phyloP scores from a whole-genome alignment of 2,329 filamentous ascomycete species.

The Stagonosporopsis vannaccii region DNA sequence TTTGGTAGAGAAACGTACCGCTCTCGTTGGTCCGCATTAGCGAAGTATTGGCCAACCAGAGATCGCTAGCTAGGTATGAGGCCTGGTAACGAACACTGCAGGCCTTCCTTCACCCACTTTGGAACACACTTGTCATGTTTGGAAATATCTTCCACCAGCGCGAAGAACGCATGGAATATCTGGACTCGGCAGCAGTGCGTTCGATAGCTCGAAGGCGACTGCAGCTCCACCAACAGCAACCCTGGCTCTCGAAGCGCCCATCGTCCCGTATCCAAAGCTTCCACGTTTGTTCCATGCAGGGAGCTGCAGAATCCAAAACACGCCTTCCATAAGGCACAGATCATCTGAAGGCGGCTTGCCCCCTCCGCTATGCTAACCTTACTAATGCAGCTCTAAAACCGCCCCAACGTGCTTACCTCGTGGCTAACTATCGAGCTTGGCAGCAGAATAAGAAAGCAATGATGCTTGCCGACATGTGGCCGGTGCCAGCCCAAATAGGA shows the following conservation, averaged over 20 bases:
- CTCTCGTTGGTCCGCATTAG: background rate
- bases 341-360: background rate
- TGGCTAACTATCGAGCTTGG: conserved; percentile 9
- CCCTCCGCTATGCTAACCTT: background rate
- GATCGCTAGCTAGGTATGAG: background rate
- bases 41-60: background rate
- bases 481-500: background rate
- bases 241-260: background rate
- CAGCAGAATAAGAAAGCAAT: conserved; percentile 1
- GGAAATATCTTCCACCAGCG: background rate
- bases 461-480: background rate
- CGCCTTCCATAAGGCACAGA: background rate
- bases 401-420: conserved; percentile 7
- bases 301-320: conserved; percentile 8
- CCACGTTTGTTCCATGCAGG: conserved; percentile 15
- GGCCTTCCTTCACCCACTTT: background rate
- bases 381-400: conserved; percentile 6
- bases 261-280: background rate
- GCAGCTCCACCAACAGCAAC: background rate
- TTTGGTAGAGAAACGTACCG: background rate
- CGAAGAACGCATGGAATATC: background rate
- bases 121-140: background rate
- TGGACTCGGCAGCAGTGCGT: background rate
- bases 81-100: background rate
- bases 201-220: background rate